Evolutionary conservation across 2,329 filamentous ascomycete species (phyloP).

Genomic region (Monosporascus sp.): DNA sequence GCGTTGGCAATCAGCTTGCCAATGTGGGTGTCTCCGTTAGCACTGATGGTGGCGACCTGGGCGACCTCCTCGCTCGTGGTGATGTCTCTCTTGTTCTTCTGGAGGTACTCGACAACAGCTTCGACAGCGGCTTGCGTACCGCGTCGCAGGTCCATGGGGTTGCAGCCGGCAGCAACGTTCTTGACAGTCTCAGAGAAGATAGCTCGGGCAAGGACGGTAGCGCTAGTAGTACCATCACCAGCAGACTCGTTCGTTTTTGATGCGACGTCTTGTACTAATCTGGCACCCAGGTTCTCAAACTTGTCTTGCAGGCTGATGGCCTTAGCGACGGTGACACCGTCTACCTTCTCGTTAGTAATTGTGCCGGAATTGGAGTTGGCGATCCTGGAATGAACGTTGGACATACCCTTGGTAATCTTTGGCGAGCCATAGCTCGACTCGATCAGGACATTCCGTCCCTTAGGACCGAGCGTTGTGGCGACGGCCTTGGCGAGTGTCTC

Average conservation of each 20-base stretch:
- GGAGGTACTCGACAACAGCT: conserved; percentile 87
- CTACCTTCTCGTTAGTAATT: conserved; percentile 37
- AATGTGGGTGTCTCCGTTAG: conserved; percentile 94
- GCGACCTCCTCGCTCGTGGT: conserved; percentile 96
- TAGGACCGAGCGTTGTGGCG: conserved; percentile 91
- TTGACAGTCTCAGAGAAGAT: conserved; percentile 99
- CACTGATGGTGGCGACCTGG: conserved; percentile 96
- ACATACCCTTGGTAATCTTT: conserved; percentile 97
- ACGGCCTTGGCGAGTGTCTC: conserved; percentile 96
- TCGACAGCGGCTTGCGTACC: conserved; percentile 97
- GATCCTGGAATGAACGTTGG: neutral
- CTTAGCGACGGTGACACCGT: conserved; percentile 85
- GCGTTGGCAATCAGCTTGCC: conserved; percentile 94
- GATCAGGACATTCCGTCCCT: conserved; percentile 97
- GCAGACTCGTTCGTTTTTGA: conserved; percentile 99
- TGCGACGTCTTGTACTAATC: conserved; percentile 94
- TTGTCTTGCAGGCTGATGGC: conserved; percentile 95
- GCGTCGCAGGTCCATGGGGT: conserved; percentile 97
- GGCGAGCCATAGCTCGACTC: conserved; percentile 98
- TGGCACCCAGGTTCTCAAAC: conserved; percentile 98
- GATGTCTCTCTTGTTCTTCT: conserved; percentile 95
- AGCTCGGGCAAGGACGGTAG: conserved; percentile 90
- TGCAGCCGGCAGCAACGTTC: conserved; percentile 98
- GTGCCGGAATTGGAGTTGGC: neutral
- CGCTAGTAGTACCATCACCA: conserved; percentile 97